A percentile compares a stretch with the other conserved stretches of the same genome.
These are phyloP conservation scores for Kodamaea arcana DNA, from an alignment of 1,139 yeast genomes.

Conservation along the genomic window DNA sequence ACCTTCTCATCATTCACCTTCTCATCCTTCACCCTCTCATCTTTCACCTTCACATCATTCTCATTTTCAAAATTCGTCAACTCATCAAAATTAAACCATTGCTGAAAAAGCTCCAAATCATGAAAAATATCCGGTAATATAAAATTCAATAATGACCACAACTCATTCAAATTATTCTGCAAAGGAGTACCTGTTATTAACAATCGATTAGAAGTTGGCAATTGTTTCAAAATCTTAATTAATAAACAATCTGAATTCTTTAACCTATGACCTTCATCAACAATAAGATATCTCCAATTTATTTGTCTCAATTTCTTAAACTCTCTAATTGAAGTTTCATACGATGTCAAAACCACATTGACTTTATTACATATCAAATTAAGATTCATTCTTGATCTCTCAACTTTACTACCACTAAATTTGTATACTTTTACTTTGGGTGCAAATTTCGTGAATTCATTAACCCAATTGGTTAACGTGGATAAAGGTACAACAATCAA, in stretches of 20 bases:
- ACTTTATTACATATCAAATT: slow-evolving; percentile 8
- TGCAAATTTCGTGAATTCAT: slow-evolving; percentile 68
- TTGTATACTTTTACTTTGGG: slow-evolving; percentile 62
- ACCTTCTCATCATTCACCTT: no score
- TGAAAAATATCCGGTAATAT: slow-evolving; percentile 89
- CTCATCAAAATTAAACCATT: slow-evolving; percentile 85
- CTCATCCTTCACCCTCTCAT: no score
- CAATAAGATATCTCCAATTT: slow-evolving; percentile 79
- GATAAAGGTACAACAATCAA: slow-evolving; percentile 84
- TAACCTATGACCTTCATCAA: slow-evolving; percentile 94
- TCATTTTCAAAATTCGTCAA: slow-evolving; percentile 32
- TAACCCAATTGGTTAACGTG: slow-evolving; percentile 80
- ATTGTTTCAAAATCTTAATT: slow-evolving; percentile 63
- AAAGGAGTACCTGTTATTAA: slow-evolving; percentile 90
- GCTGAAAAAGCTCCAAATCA: slow-evolving; percentile 82
- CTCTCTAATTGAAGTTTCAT: slow-evolving; percentile 76
- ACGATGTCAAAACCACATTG: slow-evolving; percentile 70
- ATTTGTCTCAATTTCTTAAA: slow-evolving; percentile 45
- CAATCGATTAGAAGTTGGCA: slow-evolving; percentile 65
- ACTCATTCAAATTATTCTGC: slow-evolving; percentile 81
- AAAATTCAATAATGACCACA: slow-evolving; percentile 88
- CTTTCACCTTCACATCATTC: no score
- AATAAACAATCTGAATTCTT: slow-evolving; percentile 78
- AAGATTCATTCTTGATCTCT: slow-evolving; percentile 39
- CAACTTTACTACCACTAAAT: slow-evolving; percentile 63